A percentile compares a stretch with the other conserved stretches of the same genome.
phyloP scores from a whole-genome alignment of 768 basidiomycete genomes.

The Rhizopogon salebrosus region DNA sequence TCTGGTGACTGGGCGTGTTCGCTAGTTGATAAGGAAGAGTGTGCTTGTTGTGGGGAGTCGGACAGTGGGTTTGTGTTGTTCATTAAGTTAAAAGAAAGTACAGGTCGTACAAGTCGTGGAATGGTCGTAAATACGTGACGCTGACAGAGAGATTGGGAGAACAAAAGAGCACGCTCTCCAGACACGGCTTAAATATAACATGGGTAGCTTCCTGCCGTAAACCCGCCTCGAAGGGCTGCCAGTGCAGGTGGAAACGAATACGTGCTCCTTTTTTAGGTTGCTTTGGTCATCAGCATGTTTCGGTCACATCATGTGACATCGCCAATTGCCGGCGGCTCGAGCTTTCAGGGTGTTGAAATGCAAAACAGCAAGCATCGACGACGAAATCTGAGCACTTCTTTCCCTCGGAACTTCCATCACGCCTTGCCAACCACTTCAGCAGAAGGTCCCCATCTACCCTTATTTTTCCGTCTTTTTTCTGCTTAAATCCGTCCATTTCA shows the following conservation, averaged over 20 bases:
- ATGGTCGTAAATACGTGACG: slow-evolving; percentile 9
- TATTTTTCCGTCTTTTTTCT: slow-evolving; percentile 9
- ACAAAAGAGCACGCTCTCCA: background rate
- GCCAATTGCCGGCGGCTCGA: slow-evolving; percentile 18
- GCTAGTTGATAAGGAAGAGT: slow-evolving; percentile 1
- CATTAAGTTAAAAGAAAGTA: slow-evolving; percentile 14
- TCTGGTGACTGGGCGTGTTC: background rate
- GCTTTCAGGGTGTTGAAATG: slow-evolving; percentile 16
- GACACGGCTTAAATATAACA: slow-evolving; percentile 13
- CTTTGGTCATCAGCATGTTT: slow-evolving; percentile 11
- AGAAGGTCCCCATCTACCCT: background rate
- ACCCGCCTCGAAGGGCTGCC: background rate
- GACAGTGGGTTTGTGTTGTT: slow-evolving; percentile 8
- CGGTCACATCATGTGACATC: slow-evolving; percentile 11
- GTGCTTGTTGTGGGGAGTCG: slow-evolving; percentile 15
- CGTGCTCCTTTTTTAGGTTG: slow-evolving; percentile 16
- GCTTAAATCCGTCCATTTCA: background rate
- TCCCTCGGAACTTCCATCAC: slow-evolving; percentile 30
- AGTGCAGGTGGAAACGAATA: slow-evolving; percentile 4
- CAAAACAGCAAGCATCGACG: slow-evolving; percentile 11
- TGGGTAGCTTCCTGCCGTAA: slow-evolving; percentile 18
- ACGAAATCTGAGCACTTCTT: slow-evolving; percentile 24
- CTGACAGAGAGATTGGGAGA: slow-evolving; percentile 2
- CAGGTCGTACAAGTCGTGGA: slow-evolving; percentile 6
- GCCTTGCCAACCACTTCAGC: slow-evolving; percentile 8